phyloP scores from a whole-genome alignment of 2,329 filamentous ascomycete genomes.

The Purpureocillium takamizusanense region DNA sequence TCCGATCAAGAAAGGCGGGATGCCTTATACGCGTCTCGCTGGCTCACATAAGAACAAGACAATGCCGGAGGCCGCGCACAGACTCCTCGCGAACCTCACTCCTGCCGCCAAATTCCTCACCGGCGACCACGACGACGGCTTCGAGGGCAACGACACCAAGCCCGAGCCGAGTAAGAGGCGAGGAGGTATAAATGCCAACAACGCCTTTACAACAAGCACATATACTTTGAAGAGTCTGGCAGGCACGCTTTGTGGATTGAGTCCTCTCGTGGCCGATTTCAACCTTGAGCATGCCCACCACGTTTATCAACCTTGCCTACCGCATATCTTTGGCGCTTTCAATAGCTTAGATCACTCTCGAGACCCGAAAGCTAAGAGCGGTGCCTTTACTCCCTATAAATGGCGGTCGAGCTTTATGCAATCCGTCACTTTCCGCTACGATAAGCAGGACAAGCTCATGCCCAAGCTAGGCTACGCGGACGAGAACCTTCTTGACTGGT shows the following conservation, averaged over 20 bases:
- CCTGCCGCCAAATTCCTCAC: conserved; percentile 23
- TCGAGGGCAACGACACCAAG: conserved; percentile 11
- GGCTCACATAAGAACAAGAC: conserved; percentile 20
- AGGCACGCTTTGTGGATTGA: conserved; percentile 30
- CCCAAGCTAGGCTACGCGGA: conserved; percentile 16
- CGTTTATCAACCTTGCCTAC: conserved; percentile 34
- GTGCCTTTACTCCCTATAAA: conserved; percentile 13
- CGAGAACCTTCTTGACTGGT: conserved; percentile 15
- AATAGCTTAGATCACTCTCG: conserved; percentile 7
- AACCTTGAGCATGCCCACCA: conserved; percentile 30
- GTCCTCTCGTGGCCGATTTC: conserved; percentile 29
- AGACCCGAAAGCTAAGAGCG: conserved; percentile 7
- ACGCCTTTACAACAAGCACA: conserved; percentile 28
- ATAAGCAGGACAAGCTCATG: conserved; percentile 20
- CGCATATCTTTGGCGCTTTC: conserved; percentile 23
- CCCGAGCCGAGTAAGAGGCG: conserved; percentile 8
- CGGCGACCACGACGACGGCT: conserved; percentile 25
- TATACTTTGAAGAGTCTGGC: conserved; percentile 34
- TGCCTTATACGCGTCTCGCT: conserved; percentile 25
- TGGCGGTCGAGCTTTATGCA: conserved; percentile 23
- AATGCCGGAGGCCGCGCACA: conserved; percentile 21
- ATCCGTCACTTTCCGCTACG: conserved; percentile 19
- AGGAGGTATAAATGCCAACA: conserved; percentile 29
- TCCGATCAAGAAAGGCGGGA: conserved; percentile 29
- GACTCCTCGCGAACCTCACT: conserved; percentile 18